Evolutionary conservation across 148 eudicot species (phyloP).

Genomic region (Selenicereus undatus): DNA sequence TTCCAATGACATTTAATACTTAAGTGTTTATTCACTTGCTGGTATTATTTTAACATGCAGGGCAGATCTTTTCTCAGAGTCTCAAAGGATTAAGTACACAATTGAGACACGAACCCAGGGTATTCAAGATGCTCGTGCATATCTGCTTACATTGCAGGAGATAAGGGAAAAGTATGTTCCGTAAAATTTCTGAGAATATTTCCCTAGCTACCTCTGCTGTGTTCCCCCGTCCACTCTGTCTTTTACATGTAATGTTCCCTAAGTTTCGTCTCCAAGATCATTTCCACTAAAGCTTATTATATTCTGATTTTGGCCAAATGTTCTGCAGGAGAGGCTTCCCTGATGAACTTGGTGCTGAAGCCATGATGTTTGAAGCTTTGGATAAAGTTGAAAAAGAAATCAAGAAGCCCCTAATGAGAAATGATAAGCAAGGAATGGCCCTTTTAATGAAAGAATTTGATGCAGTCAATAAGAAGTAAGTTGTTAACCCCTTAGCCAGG

Average conservation of each 20-base stretch:
- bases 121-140: slow-evolving; percentile 78
- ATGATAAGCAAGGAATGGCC: slow-evolving; percentile 76
- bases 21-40: background rate
- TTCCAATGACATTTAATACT: background rate
- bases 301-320: slow-evolving; percentile 10
- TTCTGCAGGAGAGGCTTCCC: slow-evolving; percentile 76
- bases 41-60: slow-evolving; percentile 36
- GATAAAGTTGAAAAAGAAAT: slow-evolving; percentile 81
- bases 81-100: slow-evolving; percentile 69
- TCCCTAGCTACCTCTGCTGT: background rate
- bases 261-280: background rate
- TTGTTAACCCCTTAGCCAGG: background rate
- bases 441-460: slow-evolving; percentile 76
- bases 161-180: slow-evolving; percentile 64
- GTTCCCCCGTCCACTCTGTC: background rate
- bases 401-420: slow-evolving; percentile 85
- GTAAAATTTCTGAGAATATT: background rate
- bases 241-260: background rate
- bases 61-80: slow-evolving; percentile 72
- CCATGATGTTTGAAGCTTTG: slow-evolving; percentile 88
- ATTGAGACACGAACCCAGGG: slow-evolving; percentile 60
- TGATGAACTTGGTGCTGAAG: slow-evolving; percentile 87
- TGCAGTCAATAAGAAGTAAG: slow-evolving; percentile 79
- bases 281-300: background rate
- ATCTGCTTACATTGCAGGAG: slow-evolving; percentile 70